Evolutionary conservation across 371 early-diverging fungal species (phyloP).

Genomic region (Mucor saturninus): DNA sequence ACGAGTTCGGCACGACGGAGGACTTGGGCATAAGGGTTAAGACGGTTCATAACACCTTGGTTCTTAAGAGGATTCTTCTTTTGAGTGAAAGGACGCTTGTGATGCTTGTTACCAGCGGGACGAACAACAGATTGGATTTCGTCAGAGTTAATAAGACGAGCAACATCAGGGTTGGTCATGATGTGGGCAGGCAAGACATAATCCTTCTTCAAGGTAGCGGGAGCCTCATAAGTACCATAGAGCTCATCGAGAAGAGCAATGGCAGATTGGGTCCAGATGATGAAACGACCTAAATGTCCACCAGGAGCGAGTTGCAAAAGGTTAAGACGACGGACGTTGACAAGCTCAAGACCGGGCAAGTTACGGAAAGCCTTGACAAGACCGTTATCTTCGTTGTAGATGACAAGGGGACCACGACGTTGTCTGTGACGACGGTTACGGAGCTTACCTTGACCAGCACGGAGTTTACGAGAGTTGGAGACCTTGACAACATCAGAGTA

Average conservation of each 20-base stretch:
- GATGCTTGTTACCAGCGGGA: constrained; percentile 78
- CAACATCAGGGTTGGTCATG: constrained; percentile 94
- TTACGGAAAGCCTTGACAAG: constrained; percentile 98
- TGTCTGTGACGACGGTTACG: constrained; percentile 99
- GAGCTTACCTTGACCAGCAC: constrained; percentile 99
- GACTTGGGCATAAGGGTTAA: constrained; percentile 96
- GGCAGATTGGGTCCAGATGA: constrained; percentile 99
- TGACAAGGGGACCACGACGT: constrained; percentile 98
- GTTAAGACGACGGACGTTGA: constrained; percentile 93
- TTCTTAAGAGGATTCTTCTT: constrained; percentile 99
- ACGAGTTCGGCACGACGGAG: constrained; percentile 86
- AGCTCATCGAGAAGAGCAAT: constrained; percentile 94
- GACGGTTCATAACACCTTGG: constrained; percentile 88
- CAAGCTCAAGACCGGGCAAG: constrained; percentile 99
- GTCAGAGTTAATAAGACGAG: constrained; percentile 96
- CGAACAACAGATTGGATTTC: constrained; percentile 97
- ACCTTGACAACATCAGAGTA: constrained; percentile 98
- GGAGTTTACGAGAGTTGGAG: constrained; percentile 94
- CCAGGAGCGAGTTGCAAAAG: constrained; percentile 99
- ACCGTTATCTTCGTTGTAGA: constrained; percentile 97
- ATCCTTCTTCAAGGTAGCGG: constrained; percentile 91
- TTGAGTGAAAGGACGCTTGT: constrained; percentile 91
- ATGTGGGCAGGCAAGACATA: constrained; percentile 91
- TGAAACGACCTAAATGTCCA: constrained; percentile 99
- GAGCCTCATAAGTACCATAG: constrained; percentile 89